These are phyloP conservation scores for Zygosaccharomyces sapae DNA, from an alignment of 1,139 yeast genomes.

Conservation along the genomic window DNA sequence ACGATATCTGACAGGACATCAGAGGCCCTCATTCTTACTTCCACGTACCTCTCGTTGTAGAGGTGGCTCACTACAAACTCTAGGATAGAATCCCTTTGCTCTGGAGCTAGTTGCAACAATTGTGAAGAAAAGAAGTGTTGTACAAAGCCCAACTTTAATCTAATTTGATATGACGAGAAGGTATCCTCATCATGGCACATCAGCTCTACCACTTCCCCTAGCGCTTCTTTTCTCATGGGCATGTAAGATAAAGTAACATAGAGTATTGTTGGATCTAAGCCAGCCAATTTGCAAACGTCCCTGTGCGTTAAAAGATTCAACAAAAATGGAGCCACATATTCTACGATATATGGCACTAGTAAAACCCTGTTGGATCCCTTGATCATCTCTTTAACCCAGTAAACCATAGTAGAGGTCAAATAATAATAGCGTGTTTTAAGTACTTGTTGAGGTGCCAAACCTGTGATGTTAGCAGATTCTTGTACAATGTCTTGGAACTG, in stretches of 20 bases:
- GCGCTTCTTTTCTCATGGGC: conserved; percentile 45
- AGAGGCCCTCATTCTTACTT: conserved; percentile 75
- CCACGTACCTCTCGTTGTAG: conserved; percentile 57
- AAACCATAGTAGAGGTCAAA: conserved; percentile 36
- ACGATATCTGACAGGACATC: conserved; percentile 75
- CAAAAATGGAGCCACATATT: conserved; percentile 65
- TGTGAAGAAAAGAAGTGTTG: conserved; percentile 76
- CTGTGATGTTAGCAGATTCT: conserved; percentile 41
- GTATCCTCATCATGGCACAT: conserved; percentile 38
- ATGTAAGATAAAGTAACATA: conserved; percentile 58
- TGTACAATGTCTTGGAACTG: conserved; percentile 45
- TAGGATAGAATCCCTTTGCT: conserved; percentile 51
- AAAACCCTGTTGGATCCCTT: conserved; percentile 31
- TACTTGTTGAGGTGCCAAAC: conserved; percentile 35
- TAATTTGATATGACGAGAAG: conserved; percentile 63
- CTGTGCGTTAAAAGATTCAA: conserved; percentile 63
- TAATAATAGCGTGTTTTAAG: conserved; percentile 39
- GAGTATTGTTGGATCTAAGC: conserved; percentile 51
- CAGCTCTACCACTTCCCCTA: conserved; percentile 48
- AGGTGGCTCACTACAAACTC: conserved; percentile 51
- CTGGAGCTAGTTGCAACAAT: conserved; percentile 49
- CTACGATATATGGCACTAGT: conserved; percentile 42
- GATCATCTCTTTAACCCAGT: conserved; percentile 32
- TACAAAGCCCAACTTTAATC: conserved; percentile 63
- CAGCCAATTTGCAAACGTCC: conserved; percentile 77